Base-by-base conservation (phyloP, 345 rosid genomes). In the Camelina sativa region DNA sequence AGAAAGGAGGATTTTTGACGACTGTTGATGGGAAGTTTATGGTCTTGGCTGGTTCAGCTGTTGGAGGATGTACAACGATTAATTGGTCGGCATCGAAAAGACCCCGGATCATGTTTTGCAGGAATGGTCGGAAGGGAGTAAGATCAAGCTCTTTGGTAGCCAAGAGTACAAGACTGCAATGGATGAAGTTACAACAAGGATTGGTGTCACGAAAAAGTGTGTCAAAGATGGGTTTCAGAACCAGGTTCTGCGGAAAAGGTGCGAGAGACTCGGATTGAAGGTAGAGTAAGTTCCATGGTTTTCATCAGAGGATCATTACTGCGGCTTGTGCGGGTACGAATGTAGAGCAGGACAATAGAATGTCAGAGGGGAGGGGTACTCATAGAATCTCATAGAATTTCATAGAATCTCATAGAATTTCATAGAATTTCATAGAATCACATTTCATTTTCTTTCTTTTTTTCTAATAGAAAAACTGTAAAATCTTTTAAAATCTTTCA, bases 71-170 rank as follows among this genome's bases (percentile, higher is more conserved):
- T 19, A 73, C 88, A 32, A 83, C 86, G 11, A 51, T 86, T 17
- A 86, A 87, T 75, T 87, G 91, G 91, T 80, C 88, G 0, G 91
- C 91, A 0, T 83, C 85, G 15, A 74, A 55, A 85, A 74, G 46
- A 85, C 86, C 0, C 86, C 87, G 0, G 72, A 85, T 12, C 35
- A 53, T 65, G 80, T 85, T 56, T 76, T 87, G 30, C 59, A 58
- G 41, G 86, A 87, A 30, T 87, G 91, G 91, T 74, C 82, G 2
- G 81, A 62, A 34, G 76, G 62, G 69, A 76, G 86, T 64, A 82
- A 75, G 79, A 70, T 87, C 15, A 73, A 77, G 64, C 73, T 87
- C 17, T 87, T 74, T 32, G 82, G 80, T 65, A 80, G 85, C 76
- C 64, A 82, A 13, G 82, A 78, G 5, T 87, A 87, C 59, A 74